Conservation (phyloP, 176 grass and related monocot species). For the Cenchrus americanus region DNA sequence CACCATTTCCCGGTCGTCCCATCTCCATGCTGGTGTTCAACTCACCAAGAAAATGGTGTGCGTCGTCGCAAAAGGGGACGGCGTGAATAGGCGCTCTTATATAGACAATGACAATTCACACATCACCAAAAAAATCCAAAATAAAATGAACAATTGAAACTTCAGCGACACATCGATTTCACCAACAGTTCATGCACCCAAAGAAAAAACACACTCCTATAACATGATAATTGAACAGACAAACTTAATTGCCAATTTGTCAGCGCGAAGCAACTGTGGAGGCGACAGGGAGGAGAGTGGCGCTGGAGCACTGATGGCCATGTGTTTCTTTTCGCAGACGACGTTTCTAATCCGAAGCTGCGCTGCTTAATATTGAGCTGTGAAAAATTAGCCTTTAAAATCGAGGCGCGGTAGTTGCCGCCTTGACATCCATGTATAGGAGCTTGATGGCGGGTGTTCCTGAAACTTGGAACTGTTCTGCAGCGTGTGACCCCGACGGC, state of each 20-base stretch:
- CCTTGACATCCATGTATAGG: slow-evolving; percentile 26
- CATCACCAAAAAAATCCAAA: neutral
- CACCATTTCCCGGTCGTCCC: slow-evolving; percentile 35
- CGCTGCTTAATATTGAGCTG: neutral
- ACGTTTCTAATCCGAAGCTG: neutral
- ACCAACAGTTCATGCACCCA: neutral
- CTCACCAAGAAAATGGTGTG: neutral
- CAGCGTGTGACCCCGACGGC: slow-evolving; percentile 10
- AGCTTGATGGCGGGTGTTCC: slow-evolving; percentile 7
- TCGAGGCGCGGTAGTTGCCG: slow-evolving; percentile 24
- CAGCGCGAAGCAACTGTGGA: slow-evolving; percentile 30
- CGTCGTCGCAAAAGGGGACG: neutral
- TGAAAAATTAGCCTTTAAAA: neutral
- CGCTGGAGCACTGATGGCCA: slow-evolving; percentile 35
- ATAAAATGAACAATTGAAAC: neutral
- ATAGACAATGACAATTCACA: neutral
- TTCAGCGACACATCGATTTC: neutral
- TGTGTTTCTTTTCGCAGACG: neutral
- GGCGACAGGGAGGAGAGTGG: slow-evolving; percentile 30
- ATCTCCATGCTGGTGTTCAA: slow-evolving; percentile 25
- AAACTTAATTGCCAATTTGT: slow-evolving; percentile 30
- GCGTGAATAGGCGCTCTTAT: slow-evolving; percentile 28
- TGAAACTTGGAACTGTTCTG: slow-evolving; percentile 31
- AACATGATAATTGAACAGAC: neutral
- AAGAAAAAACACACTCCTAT: neutral